These are phyloP conservation scores for Funneliformis mosseae DNA, from an alignment of 192 early-diverging fungal species.

Conservation along the genomic window DNA sequence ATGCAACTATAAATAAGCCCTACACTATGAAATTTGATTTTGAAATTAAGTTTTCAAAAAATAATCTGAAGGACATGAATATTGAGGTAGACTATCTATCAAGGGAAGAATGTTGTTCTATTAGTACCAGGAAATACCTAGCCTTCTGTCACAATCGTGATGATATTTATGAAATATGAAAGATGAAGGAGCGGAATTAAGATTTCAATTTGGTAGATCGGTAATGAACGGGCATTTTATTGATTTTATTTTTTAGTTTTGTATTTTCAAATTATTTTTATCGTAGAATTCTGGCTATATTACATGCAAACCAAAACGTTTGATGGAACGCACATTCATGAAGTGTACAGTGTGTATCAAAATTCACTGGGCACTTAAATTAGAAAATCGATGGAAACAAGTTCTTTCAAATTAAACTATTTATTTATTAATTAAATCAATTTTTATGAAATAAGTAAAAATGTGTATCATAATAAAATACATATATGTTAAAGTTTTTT, in stretches of 20 bases:
- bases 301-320: constrained; percentile 2
- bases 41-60: background rate
- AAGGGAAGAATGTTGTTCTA: constrained; percentile 2
- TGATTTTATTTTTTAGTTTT: background rate
- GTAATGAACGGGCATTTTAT: too few relatives aligned
- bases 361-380: too few relatives aligned
- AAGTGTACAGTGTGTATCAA: too few relatives aligned
- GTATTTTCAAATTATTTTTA: background rate
- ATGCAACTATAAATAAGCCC: background rate
- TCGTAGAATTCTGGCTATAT: constrained; percentile 15
- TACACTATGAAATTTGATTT: background rate
- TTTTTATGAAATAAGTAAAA: too few relatives aligned
- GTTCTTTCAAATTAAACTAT: too few relatives aligned
- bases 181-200: background rate
- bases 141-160: too few relatives aligned
- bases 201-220: background rate
- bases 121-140: too few relatives aligned
- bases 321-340: constrained; percentile 1
- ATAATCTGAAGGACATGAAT: background rate
- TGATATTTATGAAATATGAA: background rate
- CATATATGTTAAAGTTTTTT: too few relatives aligned
- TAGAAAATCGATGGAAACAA: too few relatives aligned
- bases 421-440: too few relatives aligned
- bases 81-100: background rate
- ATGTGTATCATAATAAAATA: too few relatives aligned